Evolutionary conservation across 352 stramenopile genomes (phyloP).

Genomic region (Pythium angustatum): DNA sequence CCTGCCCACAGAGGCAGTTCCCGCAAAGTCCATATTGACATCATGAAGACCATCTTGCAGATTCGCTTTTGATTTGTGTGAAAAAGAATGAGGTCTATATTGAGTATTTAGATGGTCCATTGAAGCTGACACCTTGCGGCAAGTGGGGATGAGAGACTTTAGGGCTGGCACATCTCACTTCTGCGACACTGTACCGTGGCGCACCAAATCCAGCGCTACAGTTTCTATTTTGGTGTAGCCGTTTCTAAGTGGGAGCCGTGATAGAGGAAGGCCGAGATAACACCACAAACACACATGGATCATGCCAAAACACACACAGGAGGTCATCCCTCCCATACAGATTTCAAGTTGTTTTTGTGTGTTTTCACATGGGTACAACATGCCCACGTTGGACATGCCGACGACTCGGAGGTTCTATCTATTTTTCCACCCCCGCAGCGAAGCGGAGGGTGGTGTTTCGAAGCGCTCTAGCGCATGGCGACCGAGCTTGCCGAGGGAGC

Average conservation of each 20-base stretch:
- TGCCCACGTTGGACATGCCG: no score
- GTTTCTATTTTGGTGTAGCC: conserved; percentile 30
- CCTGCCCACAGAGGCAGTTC: conserved; percentile 29
- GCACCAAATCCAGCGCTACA: conserved; percentile 9
- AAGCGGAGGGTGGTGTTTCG: no score
- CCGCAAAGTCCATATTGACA: conserved; percentile 20
- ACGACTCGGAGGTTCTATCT: no score
- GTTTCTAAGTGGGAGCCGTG: conserved; percentile 47
- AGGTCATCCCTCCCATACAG: no score
- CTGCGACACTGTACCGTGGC: conserved; percentile 15
- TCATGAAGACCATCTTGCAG: not conserved
- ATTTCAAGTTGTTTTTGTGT: no score
- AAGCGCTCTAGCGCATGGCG: no score
- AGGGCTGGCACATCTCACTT: conserved; percentile 15
- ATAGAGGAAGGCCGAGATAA: no score
- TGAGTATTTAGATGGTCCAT: conserved; percentile 10
- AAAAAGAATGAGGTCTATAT: conserved; percentile 8
- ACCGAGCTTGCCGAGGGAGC: no score
- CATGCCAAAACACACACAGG: no score
- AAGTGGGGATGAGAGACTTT: conserved; percentile 8
- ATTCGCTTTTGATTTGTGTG: not conserved
- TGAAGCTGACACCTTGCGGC: conserved; percentile 20
- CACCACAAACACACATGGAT: no score
- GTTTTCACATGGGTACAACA: no score
- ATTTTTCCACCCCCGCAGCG: no score